Base-by-base conservation (phyloP, 2,329 filamentous ascomycete species). In the Fusarium pseudocircinatum region DNA sequence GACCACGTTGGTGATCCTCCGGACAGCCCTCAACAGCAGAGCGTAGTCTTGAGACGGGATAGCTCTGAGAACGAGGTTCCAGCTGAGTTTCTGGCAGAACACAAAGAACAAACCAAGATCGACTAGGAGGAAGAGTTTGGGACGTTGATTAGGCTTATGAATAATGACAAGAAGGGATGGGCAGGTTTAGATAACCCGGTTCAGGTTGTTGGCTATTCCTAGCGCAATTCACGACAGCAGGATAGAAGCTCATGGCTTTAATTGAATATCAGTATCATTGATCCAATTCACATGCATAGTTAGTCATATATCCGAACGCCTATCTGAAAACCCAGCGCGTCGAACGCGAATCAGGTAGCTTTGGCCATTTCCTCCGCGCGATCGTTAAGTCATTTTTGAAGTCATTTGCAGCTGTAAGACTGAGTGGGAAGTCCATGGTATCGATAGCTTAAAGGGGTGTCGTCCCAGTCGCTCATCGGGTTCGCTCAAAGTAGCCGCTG, bases 401-500 rank as follows among this genome's bases (percentile, higher is more conserved):
- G 50, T 54, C 34, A 30, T 54, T 39, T 40, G 44, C 34, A 54
- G 61, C 24, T 46, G 44, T 43, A 59, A 54, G 47, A 53, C 42
- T 59, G 72, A 60, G 65, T 57, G 69, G 34, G 54, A 63, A 70
- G 52, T 63, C n/a, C 61, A 61, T 67, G 62, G 61, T 73, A 70
- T 74, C 72, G 62, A 74, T 57, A 57, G 54, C 65, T 42, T 53
- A 54, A 70, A 62, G 40, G 36, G 47, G 46, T 26, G 56, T 30
- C 49, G 36, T 26, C 42, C 52, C 32, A 50, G 42, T 36, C 47
- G 60, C 50, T 78, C 86, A 97, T 85, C 95, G 90, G 83, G 90
- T 95, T 80, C 96, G 90, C 86, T 98, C 95, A 82, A 99, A 99
- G 84, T 91, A 99, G 68, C 92, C 89, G 81, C 94, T 97, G 54